phyloP scores from a whole-genome alignment of 192 early-diverging fungal genomes.

The Entrophospora sp. region DNA sequence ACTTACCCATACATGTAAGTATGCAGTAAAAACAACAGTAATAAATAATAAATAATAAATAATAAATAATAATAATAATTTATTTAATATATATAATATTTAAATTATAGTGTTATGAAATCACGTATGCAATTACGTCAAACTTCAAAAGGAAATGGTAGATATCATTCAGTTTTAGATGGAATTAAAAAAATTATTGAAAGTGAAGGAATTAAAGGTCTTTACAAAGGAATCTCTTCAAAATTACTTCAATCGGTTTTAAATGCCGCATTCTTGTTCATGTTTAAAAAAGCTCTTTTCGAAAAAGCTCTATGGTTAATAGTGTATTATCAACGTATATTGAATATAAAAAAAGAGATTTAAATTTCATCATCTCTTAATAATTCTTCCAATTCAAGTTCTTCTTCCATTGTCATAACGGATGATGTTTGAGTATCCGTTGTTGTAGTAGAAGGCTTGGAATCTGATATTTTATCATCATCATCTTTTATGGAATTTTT shows the following conservation, averaged over 20 bases:
- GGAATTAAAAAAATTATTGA: slow-evolving; percentile 88
- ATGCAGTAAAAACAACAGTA: too few relatives aligned
- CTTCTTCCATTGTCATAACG: slow-evolving; percentile 82
- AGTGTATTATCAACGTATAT: too few relatives aligned
- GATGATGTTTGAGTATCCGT: slow-evolving; percentile 9
- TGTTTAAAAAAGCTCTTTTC: slow-evolving; percentile 80
- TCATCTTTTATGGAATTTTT: too few relatives aligned
- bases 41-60: not conserved
- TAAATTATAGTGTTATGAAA: slow-evolving; percentile 70
- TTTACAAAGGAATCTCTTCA: slow-evolving; percentile 87
- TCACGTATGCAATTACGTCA: slow-evolving; percentile 96
- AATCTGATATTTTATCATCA: too few relatives aligned
- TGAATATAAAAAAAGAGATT: too few relatives aligned
- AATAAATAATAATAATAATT: not conserved
- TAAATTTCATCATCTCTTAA: slow-evolving; percentile 67
- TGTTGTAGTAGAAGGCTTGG: not conserved
- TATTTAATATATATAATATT: not conserved
- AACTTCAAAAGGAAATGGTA: slow-evolving; percentile 53
- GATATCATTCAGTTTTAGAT: slow-evolving; percentile 77
- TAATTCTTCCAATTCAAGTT: slow-evolving; percentile 79
- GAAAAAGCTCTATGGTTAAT: too few relatives aligned
- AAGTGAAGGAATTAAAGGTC: slow-evolving; percentile 78
- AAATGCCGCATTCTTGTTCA: slow-evolving; percentile 94
- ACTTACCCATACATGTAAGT: slow-evolving; percentile 98
- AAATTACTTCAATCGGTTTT: slow-evolving; percentile 95